Evolutionary conservation across 2,329 filamentous ascomycete species (phyloP), one percentile per base, ranked within the genome.

Genomic region (Calonectria multiphialidica): DNA sequence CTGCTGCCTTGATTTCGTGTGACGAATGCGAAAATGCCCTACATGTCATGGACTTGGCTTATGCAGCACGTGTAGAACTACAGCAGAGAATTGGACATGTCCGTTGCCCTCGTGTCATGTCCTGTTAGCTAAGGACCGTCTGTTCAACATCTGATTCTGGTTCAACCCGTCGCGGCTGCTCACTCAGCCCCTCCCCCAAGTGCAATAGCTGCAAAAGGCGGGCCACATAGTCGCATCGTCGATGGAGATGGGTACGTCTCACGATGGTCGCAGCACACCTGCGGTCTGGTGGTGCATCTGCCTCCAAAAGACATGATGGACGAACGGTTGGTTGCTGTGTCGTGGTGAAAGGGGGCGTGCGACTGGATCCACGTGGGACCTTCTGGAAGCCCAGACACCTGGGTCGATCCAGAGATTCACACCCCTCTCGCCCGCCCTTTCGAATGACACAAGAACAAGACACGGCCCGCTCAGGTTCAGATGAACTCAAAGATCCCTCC

Each of bases 231-330:
- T 66, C 28, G 53, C 42, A 61, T 53, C n/a, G 57, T n/a, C 23
- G 61, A 66, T 71, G 69, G 64, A 68, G 25, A 53, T 57, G 45
- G 45, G 28, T 70, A 70, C 59, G 65, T 70, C 47, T 69, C 62
- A 50, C 53, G 16, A 59, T 55, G 66, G 66, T 42, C 45, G 45
- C 61, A 66, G 55, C 61, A 35, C 25, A 33, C n/a, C 13, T 25
- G 18, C 47, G 59, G 50, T 9, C 47, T 61, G 37, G 66, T 50
- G 55, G 28, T 30, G 28, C 23, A 49, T 67, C 64, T 30, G 8
- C 28, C 28, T 30, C 4, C 28, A 30, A 30, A 8, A 30, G 23
- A 49, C 40, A 49, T 40, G 37, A 25, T 66, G 61, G 44, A 49
- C 61, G 45, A 66, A 37, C 28, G 28, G 21, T 40, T 33, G 35